These are phyloP conservation scores for Sambucus nigra DNA, from an alignment of 129 eudicot species.

Conservation along the genomic window DNA sequence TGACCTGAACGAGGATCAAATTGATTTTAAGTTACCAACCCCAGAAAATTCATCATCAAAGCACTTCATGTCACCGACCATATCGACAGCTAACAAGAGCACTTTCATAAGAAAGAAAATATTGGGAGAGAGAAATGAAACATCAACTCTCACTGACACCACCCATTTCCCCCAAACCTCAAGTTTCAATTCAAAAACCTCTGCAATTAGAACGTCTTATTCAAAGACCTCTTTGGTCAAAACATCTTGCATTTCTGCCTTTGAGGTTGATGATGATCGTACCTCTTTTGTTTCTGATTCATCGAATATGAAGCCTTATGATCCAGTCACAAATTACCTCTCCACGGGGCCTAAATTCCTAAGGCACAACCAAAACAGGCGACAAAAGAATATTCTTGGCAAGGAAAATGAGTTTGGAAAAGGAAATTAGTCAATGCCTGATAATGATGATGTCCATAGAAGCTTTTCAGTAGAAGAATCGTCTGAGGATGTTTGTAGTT, in stretches of 20 bases:
- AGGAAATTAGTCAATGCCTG: no score
- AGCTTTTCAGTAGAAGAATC: no score
- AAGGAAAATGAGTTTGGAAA: constrained; percentile 9
- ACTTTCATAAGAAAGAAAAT: constrained; percentile 46
- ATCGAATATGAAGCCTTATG: constrained; percentile 35
- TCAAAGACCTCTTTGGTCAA: background rate
- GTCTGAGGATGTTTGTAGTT: no score
- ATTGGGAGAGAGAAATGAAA: constrained; percentile 25
- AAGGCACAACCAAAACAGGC: constrained; percentile 57
- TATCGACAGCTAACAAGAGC: constrained; percentile 60
- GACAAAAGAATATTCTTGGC: constrained; percentile 18
- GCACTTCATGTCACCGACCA: constrained; percentile 63
- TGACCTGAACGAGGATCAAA: constrained; percentile 18
- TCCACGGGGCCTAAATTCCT: constrained; percentile 77
- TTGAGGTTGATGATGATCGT: constrained; percentile 7
- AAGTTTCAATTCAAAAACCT: constrained; percentile 14
- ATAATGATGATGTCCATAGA: no score
- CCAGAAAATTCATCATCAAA: constrained; percentile 23
- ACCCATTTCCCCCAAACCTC: constrained; percentile 8
- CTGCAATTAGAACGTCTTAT: constrained; percentile 2
- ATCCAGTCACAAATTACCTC: constrained; percentile 57
- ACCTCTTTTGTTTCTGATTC: constrained; percentile 8
- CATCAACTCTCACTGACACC: constrained; percentile 6
- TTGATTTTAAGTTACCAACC: constrained; percentile 27
- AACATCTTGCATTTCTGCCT: background rate